Evolutionary conservation across 371 early-diverging fungal genomes (phyloP), one percentile per base, ranked within the genome.

Genomic region (Saksenaea oblongispora): DNA sequence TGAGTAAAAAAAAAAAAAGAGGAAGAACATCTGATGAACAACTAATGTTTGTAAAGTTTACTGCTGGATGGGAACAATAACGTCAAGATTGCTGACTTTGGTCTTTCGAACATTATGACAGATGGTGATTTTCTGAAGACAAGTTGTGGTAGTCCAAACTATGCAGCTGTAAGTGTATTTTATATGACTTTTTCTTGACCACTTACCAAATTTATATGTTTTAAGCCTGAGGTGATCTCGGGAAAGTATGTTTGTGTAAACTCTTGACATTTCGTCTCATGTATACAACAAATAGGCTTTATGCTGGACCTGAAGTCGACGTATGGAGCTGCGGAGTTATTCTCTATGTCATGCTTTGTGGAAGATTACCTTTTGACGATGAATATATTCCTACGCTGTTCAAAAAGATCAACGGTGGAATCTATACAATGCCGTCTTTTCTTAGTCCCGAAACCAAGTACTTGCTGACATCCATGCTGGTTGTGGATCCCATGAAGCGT

Each of bases 281-380:
- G 34, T 28, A 22, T 13, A 18, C 15, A 55, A 39, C 59, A 13
- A 34, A 42, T 17, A 85, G 88, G 60, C 72, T 94, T 34, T 99
- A 99, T 71, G 94, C 94, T 24, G 99, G 99, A 11, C 96, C 98
- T 5, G 99, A 98, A 78, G 96, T 99, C 5, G 99, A 99, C 84
- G 94, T 99, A 1, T 99, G 99, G 99, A 93, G 94, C 69, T 95
- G 97, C 70, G 99, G 99, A 24, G 98, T 99, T 5, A 96, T 99
- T 62, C 83, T 99, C 17, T 99, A 98, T 74, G 99, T 98, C n/a
- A 96, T 99, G 96, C 86, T 99, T n/a, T 95, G 96, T 75, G 99
- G 99, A 7, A 86, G 93, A 60, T 85, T 99, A 27, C 99, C 99
- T 1, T 99, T 99, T 77, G 99, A 99, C 71, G 99, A 99, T 76